phyloP scores from a whole-genome alignment of 164 flowering plant species.

The Berberis thunbergii region DNA sequence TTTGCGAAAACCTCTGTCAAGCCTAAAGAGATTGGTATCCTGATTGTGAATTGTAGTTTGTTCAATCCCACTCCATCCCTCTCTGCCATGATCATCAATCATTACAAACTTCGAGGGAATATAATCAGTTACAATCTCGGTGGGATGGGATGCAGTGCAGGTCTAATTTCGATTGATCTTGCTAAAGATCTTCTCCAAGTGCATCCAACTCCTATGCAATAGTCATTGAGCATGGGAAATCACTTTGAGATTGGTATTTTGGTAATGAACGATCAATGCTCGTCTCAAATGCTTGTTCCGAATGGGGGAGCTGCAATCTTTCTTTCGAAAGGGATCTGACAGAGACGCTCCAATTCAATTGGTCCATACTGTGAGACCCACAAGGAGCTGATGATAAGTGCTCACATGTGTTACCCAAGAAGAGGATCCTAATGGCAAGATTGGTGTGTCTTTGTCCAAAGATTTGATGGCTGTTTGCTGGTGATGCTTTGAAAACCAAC shows the following conservation, averaged over 20 bases:
- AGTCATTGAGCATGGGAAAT: constrained; percentile 73
- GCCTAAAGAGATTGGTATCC: constrained; percentile 64
- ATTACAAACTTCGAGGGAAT: constrained; percentile 75
- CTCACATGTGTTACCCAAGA: constrained; percentile 57
- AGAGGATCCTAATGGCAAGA: constrained; percentile 52
- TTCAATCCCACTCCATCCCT: constrained; percentile 82
- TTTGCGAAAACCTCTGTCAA: constrained; percentile 45
- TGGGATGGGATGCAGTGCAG: constrained; percentile 89
- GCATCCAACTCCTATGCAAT: constrained; percentile 68
- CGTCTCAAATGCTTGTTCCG: constrained; percentile 76
- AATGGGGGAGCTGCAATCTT: constrained; percentile 81
- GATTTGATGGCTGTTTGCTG: constrained; percentile 88
- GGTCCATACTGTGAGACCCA: constrained; percentile 77
- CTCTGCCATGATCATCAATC: constrained; percentile 76
- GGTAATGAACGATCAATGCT: constrained; percentile 85
- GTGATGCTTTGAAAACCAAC: constrained; percentile 81
- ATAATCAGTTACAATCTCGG: constrained; percentile 58
- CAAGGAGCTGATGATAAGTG: constrained; percentile 78
- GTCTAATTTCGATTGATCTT: constrained; percentile 66
- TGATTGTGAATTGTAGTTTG: constrained; percentile 71
- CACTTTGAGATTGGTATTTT: constrained; percentile 72
- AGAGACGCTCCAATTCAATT: constrained; percentile 52
- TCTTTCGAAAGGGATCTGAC: constrained; percentile 61
- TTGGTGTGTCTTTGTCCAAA: constrained; percentile 75
- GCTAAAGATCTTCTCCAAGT: constrained; percentile 76